These are phyloP conservation scores for Pestalotiopsis sp. DNA, from an alignment of 2,329 filamentous ascomycete genomes.

Conservation along the genomic window DNA sequence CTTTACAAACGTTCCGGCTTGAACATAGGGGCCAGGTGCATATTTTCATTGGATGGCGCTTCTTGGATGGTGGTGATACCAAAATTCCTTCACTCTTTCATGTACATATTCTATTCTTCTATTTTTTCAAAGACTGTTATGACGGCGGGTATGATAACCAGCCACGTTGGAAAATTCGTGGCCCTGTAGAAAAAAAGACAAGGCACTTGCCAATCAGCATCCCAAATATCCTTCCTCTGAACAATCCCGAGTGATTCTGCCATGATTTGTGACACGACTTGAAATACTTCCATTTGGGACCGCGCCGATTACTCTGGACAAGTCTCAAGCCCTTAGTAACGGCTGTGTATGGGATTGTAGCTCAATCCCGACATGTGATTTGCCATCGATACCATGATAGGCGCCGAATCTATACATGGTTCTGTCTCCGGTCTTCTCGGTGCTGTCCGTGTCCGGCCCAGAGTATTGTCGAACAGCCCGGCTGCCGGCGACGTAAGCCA, in stretches of 20 bases:
- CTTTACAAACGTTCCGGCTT: not conserved
- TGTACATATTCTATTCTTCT: constrained; percentile 1
- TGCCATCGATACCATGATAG: not conserved
- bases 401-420: not conserved
- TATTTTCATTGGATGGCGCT: not conserved
- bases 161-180: not conserved
- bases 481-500: not conserved
- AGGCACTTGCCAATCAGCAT: not conserved
- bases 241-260: too few species aligned
- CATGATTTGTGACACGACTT: too few species aligned
- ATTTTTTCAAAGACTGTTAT: not conserved
- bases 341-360: not conserved
- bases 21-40: not conserved
- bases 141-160: not conserved
- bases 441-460: not conserved
- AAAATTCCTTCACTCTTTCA: not conserved
- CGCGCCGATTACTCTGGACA: too few species aligned
- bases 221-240: too few species aligned
- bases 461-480: not conserved
- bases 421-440: not conserved
- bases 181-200: not conserved
- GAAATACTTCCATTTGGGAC: too few species aligned
- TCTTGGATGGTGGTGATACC: not conserved
- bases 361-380: not conserved
- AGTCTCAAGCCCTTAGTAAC: not conserved